Base-by-base conservation (phyloP, 2,329 filamentous ascomycete species). In the Endoconidiophora laricicola region DNA sequence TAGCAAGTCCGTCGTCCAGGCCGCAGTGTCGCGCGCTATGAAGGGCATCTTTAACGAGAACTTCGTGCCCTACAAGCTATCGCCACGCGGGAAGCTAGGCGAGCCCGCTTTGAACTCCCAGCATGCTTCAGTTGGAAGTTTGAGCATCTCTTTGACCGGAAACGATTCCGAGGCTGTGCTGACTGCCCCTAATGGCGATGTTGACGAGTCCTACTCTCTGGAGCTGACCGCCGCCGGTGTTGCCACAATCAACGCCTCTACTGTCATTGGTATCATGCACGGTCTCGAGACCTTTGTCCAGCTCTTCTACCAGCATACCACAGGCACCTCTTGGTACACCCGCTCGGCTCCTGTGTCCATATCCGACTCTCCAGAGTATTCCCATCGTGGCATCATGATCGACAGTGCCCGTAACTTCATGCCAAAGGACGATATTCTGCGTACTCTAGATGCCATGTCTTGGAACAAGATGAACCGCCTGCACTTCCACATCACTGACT, bases 391-490 rank as follows among this genome's bases (percentile, higher is more conserved):
- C 10, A 64, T 94, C 48, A 80, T 91, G 57, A 68, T 94, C 57
- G 87, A 94, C 59, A 78, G 86, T 40, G 73, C 83, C 2, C 73
- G 87, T 52, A 81, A 79, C 59, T 91, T 73, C 65, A 84, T 81
- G 63, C 71, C 76, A 1, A 66, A 84, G 22, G 62, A 69, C 3
- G 76, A 83, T 58, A 79, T 94, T 56, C 71, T 79, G 59, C 77
- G 79, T 46, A 85, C 79, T 48, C 83, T 94, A 56, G 83, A 93
- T 59, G 82, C 78, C 39, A 65, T 83, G 56, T 69, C 82, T 1
- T 86, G 78, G 73, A 86, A 80, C 67, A 91, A 93, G 67, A 74
- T 91, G 69, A 91, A 91, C 65, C 72, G 79, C 4, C 71, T 93
- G 50, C 86, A 91, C 63, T 68, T 90, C 49, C 86, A 93, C 66